A percentile compares a stretch with the other conserved stretches of the same genome.
Conservation (phyloP, 2,329 filamentous ascomycete species). For the Pseudocercospora vitis region DNA sequence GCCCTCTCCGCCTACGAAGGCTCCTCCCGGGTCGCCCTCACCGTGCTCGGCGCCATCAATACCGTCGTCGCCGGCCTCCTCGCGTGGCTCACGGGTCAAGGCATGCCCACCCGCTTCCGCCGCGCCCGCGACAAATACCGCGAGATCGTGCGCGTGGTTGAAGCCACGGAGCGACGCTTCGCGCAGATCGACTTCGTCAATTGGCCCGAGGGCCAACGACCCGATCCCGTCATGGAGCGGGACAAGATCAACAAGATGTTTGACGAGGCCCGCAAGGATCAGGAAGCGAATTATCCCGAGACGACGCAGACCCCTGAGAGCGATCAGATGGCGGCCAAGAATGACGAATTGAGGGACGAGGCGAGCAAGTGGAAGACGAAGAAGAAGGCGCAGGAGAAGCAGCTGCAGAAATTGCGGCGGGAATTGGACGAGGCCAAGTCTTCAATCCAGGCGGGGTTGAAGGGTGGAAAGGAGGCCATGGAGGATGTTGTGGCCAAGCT, state of each 20-base stretch:
- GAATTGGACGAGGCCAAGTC: constrained; percentile 4
- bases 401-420: constrained; percentile 7
- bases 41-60: constrained; percentile 20
- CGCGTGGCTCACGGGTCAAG: constrained; percentile 24
- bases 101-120: constrained; percentile 20
- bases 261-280: constrained; percentile 15
- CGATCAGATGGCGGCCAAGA: constrained; percentile 13
- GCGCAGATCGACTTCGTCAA: constrained; percentile 12
- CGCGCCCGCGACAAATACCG: constrained; percentile 18
- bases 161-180: constrained; percentile 19
- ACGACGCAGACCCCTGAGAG: background rate
- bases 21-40: constrained; percentile 10
- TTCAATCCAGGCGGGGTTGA: background rate
- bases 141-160: constrained; percentile 17
- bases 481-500: background rate
- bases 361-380: constrained; percentile 17
- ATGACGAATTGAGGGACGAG: constrained; percentile 7
- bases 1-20: constrained; percentile 19
- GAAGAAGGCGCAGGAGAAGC: constrained; percentile 12
- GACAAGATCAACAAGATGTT: constrained; percentile 16
- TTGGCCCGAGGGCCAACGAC: constrained; percentile 8
- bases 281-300: constrained; percentile 20
- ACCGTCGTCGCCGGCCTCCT: constrained; percentile 20
- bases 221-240: constrained; percentile 13
- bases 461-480: background rate